These are phyloP conservation scores for Teunomyces kruisii DNA, from an alignment of 805 yeast species.

Conservation along the genomic window DNA sequence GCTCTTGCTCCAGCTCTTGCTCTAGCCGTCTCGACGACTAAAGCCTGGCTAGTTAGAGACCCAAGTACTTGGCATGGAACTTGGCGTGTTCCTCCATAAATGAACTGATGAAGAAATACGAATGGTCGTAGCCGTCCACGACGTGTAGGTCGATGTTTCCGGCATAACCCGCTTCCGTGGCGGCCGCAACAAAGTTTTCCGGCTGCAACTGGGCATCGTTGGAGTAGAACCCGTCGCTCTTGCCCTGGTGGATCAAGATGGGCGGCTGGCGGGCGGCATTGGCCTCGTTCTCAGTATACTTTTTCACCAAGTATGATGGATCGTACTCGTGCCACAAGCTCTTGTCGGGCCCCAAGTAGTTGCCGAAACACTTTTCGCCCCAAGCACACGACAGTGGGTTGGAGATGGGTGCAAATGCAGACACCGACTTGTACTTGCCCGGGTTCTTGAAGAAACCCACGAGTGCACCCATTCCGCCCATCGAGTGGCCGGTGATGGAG, in stretches of 20 bases:
- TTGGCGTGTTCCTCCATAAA: constrained; percentile 82
- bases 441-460: constrained; percentile 65
- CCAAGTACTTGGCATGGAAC: constrained; percentile 75
- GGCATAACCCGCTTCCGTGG: constrained; percentile 56
- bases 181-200: constrained; percentile 63
- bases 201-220: constrained; percentile 69
- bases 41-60: constrained; percentile 16
- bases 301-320: constrained; percentile 72
- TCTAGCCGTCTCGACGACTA: constrained; percentile 9
- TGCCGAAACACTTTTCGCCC: constrained; percentile 84
- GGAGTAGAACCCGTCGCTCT: constrained; percentile 68
- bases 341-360: constrained; percentile 68
- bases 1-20: no score
- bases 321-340: constrained; percentile 74
- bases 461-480: constrained; percentile 97
- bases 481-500: constrained; percentile 93
- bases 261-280: constrained; percentile 40
- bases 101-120: constrained; percentile 79
- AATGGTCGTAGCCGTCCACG: constrained; percentile 88
- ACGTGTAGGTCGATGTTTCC: constrained; percentile 58
- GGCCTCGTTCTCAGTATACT: constrained; percentile 41
- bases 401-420: constrained; percentile 88
- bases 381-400: constrained; percentile 79
- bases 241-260: constrained; percentile 83
- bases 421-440: constrained; percentile 70